These are phyloP conservation scores for Aegle marmelos DNA, from an alignment of 345 rosid species.

Conservation along the genomic window DNA sequence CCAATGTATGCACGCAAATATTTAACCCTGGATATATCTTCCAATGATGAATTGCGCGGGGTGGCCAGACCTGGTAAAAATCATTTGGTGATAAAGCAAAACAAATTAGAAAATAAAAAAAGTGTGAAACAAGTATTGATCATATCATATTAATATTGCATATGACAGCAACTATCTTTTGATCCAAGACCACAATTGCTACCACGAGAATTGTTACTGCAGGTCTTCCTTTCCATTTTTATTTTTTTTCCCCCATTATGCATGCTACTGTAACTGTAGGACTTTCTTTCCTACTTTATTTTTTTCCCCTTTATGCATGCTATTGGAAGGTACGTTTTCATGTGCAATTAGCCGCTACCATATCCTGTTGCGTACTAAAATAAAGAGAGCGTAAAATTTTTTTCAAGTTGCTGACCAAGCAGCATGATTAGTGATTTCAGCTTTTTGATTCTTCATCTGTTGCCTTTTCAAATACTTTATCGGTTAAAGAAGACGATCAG, in stretches of 20 bases:
- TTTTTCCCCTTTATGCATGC: no score
- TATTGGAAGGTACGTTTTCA: neutral
- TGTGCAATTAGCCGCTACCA: neutral
- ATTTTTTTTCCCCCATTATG: no score
- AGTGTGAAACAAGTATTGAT: neutral
- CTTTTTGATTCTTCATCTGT: neutral
- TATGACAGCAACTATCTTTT: neutral
- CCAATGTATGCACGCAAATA: constrained; percentile 36
- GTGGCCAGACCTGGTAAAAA: constrained; percentile 26
- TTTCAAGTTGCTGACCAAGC: no score
- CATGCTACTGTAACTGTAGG: neutral
- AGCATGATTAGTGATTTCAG: neutral
- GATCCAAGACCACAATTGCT: no score
- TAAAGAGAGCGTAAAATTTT: no score
- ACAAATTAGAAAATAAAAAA: neutral
- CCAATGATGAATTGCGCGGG: constrained; percentile 23
- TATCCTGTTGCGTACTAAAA: neutral
- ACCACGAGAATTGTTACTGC: no score
- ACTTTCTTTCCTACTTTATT: no score
- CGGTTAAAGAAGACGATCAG: neutral
- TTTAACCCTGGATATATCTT: constrained; percentile 37
- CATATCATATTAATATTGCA: neutral
- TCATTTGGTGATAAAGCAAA: neutral
- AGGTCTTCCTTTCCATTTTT: no score
- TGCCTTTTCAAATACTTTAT: neutral